phyloP scores from a whole-genome alignment of 257 asterid species.

The Solanum paucissectum region DNA sequence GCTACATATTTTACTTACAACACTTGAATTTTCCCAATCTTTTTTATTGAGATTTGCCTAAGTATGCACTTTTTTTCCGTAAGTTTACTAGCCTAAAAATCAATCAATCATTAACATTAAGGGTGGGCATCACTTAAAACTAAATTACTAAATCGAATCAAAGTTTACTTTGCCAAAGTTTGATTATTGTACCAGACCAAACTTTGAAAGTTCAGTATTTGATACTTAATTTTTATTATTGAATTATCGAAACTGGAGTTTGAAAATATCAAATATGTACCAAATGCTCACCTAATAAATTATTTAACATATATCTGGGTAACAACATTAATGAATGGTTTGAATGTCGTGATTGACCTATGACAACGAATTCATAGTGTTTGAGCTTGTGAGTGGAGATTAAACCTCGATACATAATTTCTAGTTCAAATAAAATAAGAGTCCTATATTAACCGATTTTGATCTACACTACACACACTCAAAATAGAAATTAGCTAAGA shows the following conservation, averaged over 20 bases:
- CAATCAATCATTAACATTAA: not conserved
- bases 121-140: not conserved
- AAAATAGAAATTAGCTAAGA: not conserved
- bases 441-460: not conserved
- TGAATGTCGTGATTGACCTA: not conserved
- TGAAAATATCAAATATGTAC: no score
- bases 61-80: not conserved
- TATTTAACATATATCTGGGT: no score
- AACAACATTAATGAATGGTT: no score
- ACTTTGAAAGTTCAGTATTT: not conserved
- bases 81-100: not conserved
- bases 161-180: no score
- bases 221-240: not conserved
- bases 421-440: not conserved
- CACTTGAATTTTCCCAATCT: not conserved
- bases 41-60: not conserved
- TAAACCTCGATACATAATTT: not conserved
- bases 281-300: no score
- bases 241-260: not conserved
- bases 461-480: not conserved
- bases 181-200: no score
- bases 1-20: not conserved
- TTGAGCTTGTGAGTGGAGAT: not conserved
- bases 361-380: not conserved
- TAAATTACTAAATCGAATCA: not conserved